phyloP scores from a whole-genome alignment of 2,329 filamentous ascomycete genomes.

The Fonsecaea nubica region DNA sequence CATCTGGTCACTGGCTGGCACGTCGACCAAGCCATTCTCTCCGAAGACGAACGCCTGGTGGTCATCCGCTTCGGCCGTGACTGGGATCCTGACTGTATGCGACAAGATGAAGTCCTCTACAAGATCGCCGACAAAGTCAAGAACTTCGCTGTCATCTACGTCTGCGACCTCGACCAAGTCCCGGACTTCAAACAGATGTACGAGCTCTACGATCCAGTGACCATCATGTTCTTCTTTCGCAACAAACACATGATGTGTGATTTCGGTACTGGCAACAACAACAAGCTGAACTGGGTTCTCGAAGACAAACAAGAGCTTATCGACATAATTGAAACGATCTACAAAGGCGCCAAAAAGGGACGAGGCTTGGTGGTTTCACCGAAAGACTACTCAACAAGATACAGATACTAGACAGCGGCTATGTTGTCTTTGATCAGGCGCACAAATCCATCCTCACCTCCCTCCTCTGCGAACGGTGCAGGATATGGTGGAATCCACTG shows the following conservation, averaged over 20 bases:
- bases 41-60: slow-evolving; percentile 89
- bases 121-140: slow-evolving; percentile 92
- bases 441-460: neutral
- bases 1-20: slow-evolving; percentile 95
- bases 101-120: slow-evolving; percentile 92
- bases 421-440: neutral
- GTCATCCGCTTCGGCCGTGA: slow-evolving; percentile 94
- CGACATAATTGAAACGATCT: slow-evolving; percentile 97
- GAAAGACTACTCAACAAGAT: slow-evolving; percentile 79
- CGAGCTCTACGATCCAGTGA: slow-evolving; percentile 86
- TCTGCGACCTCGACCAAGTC: slow-evolving; percentile 90
- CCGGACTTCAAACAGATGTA: slow-evolving; percentile 98
- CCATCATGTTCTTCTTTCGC: slow-evolving; percentile 96
- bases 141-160: slow-evolving; percentile 90
- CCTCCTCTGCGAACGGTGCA: neutral
- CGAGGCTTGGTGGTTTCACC: slow-evolving; percentile 94
- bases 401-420: slow-evolving; percentile 62
- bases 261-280: slow-evolving; percentile 98
- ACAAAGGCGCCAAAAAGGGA: slow-evolving; percentile 97
- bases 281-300: slow-evolving; percentile 94
- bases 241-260: slow-evolving; percentile 85
- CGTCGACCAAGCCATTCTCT: slow-evolving; percentile 93
- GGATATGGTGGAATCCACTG: neutral
- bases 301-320: slow-evolving; percentile 99
- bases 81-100: slow-evolving; percentile 70